These are phyloP conservation scores for Camellia sinensis DNA, from an alignment of 148 eudicot species.

Conservation along the genomic window DNA sequence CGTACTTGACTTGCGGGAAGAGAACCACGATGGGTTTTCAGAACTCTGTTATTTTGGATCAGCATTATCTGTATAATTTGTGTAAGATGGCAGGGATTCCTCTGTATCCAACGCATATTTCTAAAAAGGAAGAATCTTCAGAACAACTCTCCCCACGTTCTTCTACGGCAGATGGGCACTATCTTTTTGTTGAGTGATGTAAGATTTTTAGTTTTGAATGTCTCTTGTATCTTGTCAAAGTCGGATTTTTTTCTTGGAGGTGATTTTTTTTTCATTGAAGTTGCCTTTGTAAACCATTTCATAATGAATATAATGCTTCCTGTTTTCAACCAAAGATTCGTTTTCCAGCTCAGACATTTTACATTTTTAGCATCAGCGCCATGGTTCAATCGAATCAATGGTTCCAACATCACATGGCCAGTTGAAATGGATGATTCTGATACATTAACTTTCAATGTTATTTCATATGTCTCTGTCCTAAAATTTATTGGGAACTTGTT, in stretches of 20 bases:
- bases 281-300: background rate
- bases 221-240: background rate
- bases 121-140: background rate
- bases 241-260: background rate
- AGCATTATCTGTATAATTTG: background rate
- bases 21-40: background rate
- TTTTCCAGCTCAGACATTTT: background rate
- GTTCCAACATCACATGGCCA: background rate
- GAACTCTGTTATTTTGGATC: background rate
- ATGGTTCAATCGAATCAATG: background rate
- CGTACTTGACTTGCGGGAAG: slow-evolving; percentile 25
- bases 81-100: background rate
- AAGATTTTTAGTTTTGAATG: background rate
- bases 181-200: background rate
- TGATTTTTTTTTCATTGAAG: background rate
- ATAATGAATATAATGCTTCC: background rate
- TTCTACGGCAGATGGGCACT: background rate
- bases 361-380: background rate
- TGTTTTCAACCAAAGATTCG: background rate
- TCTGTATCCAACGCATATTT: background rate
- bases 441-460: background rate
- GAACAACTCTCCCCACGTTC: background rate
- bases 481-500: background rate
- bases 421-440: background rate
- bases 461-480: background rate